Base-by-base conservation (phyloP, 495 filamentous ascomycete genomes). In the Xylaria castorea region DNA sequence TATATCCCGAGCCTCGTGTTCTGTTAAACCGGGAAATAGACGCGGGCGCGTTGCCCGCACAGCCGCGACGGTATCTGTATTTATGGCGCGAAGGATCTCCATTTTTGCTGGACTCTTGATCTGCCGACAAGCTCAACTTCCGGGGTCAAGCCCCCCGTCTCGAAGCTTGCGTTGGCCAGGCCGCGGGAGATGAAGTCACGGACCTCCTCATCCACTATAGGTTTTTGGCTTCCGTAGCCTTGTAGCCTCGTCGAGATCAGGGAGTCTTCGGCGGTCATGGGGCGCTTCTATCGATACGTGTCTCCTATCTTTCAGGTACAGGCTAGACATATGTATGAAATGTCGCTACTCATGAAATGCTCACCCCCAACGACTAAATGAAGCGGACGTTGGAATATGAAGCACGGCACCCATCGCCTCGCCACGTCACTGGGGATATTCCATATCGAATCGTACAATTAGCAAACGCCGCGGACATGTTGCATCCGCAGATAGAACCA, bases 131-230 rank as follows among this genome's bases (percentile, higher is more conserved):
- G 79, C 68, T 89, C 87, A 30, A 86, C 85, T 46, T 83, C 80
- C 4, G 81, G 82, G 55, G 75, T 75, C 7, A 88, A 72, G 6
- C 86, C 87, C 5, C 82, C 68, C 34, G 85, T 80, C 11, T 87
- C 79, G 61, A 89, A 88, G 4, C 87, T 86, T 22, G 75, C 81
- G 1, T 76, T 61, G n/a, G 71, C 76, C 3, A 89, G 78, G 1
- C 87, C 87, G 18, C 87, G 80, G 34, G 82, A 79, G 30, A 89
- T 87, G 72, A 87, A 89, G 74, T 89, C 87, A 2, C 87, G 81
- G 80, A 88, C 85, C 73, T 89, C 87, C 67, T 89, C 88, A 67
- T 89, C 87, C 7, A 89, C 83, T 83, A 89, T 87, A 38, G 88
- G 67, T 38, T 75, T 75, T 85, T 27, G 83, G 82, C n/a, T 61